A percentile compares a stretch with the other conserved stretches of the same genome.
phyloP scores from a whole-genome alignment of 805 yeast species.

The Diddensiella santjacobensis region DNA sequence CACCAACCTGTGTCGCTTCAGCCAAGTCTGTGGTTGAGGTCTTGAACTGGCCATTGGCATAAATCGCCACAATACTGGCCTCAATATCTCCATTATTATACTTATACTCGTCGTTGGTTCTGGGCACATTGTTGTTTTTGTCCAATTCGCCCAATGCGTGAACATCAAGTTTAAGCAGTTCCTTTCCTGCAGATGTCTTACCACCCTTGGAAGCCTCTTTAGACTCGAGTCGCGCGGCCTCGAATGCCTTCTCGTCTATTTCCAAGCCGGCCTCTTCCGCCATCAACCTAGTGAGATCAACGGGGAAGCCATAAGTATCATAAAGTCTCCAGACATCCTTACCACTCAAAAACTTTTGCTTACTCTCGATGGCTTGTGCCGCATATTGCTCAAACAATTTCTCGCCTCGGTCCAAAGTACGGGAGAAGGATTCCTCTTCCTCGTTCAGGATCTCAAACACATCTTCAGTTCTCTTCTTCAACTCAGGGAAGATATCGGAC shows the following conservation, averaged over 20 bases:
- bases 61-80: constrained; percentile 67
- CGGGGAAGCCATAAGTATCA: constrained; percentile 99
- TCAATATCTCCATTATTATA: constrained; percentile 65
- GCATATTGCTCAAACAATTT: constrained; percentile 93
- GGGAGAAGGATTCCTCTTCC: constrained; percentile 92
- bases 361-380: constrained; percentile 68
- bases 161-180: constrained; percentile 78
- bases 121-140: constrained; percentile 52
- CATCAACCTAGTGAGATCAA: constrained; percentile 95
- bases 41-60: constrained; percentile 59
- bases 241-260: constrained; percentile 90
- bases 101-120: constrained; percentile 80
- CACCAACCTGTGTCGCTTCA: constrained; percentile 60
- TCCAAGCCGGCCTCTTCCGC: constrained; percentile 95
- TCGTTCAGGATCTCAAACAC: constrained; percentile 90
- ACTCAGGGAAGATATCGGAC: constrained; percentile 86
- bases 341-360: constrained; percentile 77
- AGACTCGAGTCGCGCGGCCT: constrained; percentile 81
- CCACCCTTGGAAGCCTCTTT: constrained; percentile 94
- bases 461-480: constrained; percentile 62
- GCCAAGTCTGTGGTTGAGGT: constrained; percentile 36
- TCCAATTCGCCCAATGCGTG: constrained; percentile 76
- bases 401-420: constrained; percentile 97
- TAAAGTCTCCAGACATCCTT: constrained; percentile 97
- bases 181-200: constrained; percentile 55